Evolutionary conservation across 345 rosid genomes (phyloP), one percentile per base, ranked within the genome.

Genomic region (Sisymbrium irio): DNA sequence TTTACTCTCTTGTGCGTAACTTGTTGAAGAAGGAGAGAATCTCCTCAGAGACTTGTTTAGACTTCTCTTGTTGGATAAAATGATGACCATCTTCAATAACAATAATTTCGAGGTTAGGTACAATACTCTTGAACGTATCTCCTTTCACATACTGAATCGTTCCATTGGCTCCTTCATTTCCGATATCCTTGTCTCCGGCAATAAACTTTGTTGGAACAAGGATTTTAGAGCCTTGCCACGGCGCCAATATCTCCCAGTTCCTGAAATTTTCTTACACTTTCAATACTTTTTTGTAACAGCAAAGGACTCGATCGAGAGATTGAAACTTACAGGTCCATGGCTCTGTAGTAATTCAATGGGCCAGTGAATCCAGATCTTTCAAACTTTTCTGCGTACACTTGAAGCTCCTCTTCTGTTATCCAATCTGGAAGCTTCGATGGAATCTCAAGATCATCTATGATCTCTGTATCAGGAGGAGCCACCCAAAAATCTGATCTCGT

Each of bases 331-430:
- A 82, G 27, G 80, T 89, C 85, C 90, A 84, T 81, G 25, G 87
- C 90, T 32, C 91, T 79, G 74, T 87, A 87, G 84, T 82, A 85
- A 62, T 85, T 87, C 35, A 89, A 62, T 37, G 85, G 77, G 39
- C 87, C 88, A 0, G 91, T 82, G 83, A 89, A 89, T 32, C 93
- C 88, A 58, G 88, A 75, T 78, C 63, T 85, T 69, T 85, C 77
- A 74, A 88, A 90, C 81, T 88, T 87, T 41, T 86, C 82, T 4
- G 88, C 87, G 37, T 77, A 90, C n/a, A 82, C 83, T 58, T 86
- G 87, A 40, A 86, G 47, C 50, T 86, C 96, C 15, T 85, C 85
- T 62, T 89, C 93, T 1, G 85, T 83, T 60, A 87, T 85, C 96
- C 96, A 87, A 6, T 78, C 64, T 4, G 93, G 91, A 10, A 77